Conservation (phyloP, 2,329 filamentous ascomycete species). For the Triangularia verruculosa region DNA sequence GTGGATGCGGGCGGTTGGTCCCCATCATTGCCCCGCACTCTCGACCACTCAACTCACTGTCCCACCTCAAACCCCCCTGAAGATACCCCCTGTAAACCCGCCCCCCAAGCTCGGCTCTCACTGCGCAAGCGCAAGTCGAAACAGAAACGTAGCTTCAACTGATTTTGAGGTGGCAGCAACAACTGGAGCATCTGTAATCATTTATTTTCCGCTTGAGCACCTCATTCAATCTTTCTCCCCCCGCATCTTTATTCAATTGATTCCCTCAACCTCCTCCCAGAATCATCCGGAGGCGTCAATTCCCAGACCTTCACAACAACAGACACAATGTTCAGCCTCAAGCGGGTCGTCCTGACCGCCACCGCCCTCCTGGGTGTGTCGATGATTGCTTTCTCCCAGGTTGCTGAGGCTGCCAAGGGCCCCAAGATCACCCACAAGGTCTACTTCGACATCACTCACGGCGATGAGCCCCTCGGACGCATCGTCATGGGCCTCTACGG, state of each 20-base stretch:
- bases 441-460: conserved; percentile 80
- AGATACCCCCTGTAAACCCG: conserved; percentile 1
- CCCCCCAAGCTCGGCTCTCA: neutral
- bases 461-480: conserved; percentile 69
- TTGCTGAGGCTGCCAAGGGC: conserved; percentile 72
- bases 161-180: neutral
- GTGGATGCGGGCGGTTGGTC: neutral
- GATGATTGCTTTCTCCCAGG: conserved; percentile 73
- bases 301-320: conserved; percentile 1
- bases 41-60: neutral
- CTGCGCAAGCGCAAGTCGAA: conserved; percentile 13
- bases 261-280: conserved; percentile 3
- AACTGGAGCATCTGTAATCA: neutral
- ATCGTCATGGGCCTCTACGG: conserved; percentile 82
- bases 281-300: neutral
- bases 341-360: conserved; percentile 67
- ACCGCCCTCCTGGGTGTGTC: conserved; percentile 73
- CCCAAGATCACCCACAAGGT: conserved; percentile 97
- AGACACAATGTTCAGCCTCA: conserved; percentile 66
- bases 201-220: conserved; percentile 16
- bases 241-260: conserved; percentile 17
- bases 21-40: neutral
- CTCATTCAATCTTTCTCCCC: conserved; percentile 12
- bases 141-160: conserved; percentile 32
- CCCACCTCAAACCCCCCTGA: neutral